phyloP scores from a whole-genome alignment of 257 asterid genomes.

The Nicotiana tomentosiformis region DNA sequence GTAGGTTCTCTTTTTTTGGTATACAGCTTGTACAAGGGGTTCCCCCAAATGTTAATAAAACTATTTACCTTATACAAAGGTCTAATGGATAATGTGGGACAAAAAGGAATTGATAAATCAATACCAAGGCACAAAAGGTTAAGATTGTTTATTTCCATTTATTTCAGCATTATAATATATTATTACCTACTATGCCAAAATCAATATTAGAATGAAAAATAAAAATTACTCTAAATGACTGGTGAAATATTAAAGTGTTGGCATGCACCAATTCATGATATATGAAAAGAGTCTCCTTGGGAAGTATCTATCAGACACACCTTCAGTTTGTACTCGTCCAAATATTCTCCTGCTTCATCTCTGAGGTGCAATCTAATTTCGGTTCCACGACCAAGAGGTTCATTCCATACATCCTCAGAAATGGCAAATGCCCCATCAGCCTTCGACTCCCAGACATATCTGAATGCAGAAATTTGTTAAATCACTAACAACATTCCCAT shows the following conservation, averaged over 20 bases:
- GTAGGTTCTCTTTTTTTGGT: no score
- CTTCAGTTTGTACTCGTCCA: conserved; percentile 78
- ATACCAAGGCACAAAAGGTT: not conserved
- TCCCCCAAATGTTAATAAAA: no score
- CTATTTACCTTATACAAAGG: no score
- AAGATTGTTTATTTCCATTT: not conserved
- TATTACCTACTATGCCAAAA: not conserved
- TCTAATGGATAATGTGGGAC: not conserved
- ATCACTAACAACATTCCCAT: not conserved
- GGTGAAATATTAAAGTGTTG: not conserved
- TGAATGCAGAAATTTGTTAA: conserved; percentile 21
- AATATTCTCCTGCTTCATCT: conserved; percentile 88
- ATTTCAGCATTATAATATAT: not conserved
- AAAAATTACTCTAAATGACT: not conserved
- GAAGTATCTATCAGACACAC: conserved; percentile 20
- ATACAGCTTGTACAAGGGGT: no score
- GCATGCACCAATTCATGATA: not conserved
- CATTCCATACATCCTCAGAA: conserved; percentile 82
- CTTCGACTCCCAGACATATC: conserved; percentile 93
- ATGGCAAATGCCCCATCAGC: conserved; percentile 96
- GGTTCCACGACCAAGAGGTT: conserved; percentile 95
- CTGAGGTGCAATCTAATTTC: conserved; percentile 86
- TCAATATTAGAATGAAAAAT: no score
- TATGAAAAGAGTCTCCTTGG: not conserved
- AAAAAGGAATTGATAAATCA: not conserved